A percentile compares a stretch with the other conserved stretches of the same genome.
Evolutionary conservation across 805 yeast species (phyloP).

Genomic region (Sugiyamaella boreocaroliniensis): DNA sequence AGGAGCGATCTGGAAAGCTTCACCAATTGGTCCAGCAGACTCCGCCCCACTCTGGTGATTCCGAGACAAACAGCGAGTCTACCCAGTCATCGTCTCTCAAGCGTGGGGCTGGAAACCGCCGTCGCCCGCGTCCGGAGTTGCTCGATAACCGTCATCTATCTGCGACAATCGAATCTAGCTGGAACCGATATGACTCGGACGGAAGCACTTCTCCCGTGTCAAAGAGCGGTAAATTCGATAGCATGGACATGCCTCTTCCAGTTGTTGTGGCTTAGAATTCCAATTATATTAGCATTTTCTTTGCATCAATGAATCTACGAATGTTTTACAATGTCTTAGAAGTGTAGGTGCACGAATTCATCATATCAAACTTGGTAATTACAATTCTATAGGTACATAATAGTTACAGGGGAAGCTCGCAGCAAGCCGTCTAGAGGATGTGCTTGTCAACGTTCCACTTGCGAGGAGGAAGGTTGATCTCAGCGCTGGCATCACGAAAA

Average conservation of each 20-base stretch:
- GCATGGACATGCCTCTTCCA: background rate
- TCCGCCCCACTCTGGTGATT: constrained; percentile 1
- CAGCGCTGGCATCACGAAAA: constrained; percentile 8
- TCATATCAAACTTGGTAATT: too few species aligned
- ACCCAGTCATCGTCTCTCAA: background rate
- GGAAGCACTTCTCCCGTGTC: constrained; percentile 1
- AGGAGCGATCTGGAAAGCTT: constrained; percentile 16
- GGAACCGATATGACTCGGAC: constrained; percentile 4
- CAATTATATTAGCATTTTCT: background rate
- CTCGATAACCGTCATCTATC: constrained; percentile 3
- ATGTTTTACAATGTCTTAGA: background rate
- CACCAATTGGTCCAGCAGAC: constrained; percentile 14
- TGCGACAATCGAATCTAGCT: constrained; percentile 4
- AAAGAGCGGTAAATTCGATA: background rate
- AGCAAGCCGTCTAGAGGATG: background rate
- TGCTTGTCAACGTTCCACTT: constrained; percentile 18
- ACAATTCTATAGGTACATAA: too few species aligned
- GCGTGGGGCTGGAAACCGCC: constrained; percentile 14
- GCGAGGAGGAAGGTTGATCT: constrained; percentile 11
- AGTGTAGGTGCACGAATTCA: too few species aligned
- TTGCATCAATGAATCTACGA: background rate
- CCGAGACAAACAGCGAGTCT: background rate
- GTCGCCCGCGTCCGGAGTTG: constrained; percentile 11
- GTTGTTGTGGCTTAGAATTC: background rate
- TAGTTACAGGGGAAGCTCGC: too few species aligned